Evolutionary conservation across 495 filamentous ascomycete genomes (phyloP).

Genomic region (Polyplosphaeria fusca): DNA sequence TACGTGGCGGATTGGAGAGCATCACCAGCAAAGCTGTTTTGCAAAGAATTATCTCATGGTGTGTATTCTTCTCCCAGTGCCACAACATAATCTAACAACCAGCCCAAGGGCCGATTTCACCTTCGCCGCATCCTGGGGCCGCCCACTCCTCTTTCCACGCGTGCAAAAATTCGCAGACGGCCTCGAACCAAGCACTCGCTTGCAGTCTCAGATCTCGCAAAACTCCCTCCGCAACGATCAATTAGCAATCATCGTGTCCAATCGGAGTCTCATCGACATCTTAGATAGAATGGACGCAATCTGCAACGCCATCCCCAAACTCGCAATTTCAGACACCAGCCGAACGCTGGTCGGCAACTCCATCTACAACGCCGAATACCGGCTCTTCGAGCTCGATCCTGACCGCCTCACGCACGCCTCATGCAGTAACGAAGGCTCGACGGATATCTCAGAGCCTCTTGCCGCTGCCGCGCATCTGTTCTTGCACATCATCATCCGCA

Average conservation of each 20-base stretch:
- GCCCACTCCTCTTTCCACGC: slow-evolving; percentile 1
- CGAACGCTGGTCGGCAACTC: background rate
- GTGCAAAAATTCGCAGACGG: background rate
- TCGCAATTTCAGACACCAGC: background rate
- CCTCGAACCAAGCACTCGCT: background rate
- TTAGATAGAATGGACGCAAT: background rate
- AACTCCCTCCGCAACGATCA: background rate
- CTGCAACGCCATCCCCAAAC: background rate
- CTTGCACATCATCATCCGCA: slow-evolving; percentile 2
- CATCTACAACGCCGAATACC: slow-evolving; percentile 3
- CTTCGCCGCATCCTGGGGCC: slow-evolving; percentile 5
- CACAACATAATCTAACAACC: background rate
- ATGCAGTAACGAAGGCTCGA: background rate
- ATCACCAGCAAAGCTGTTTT: slow-evolving; percentile 4
- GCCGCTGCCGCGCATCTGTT: slow-evolving; percentile 7
- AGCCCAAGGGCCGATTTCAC: slow-evolving; percentile 1
- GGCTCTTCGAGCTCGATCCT: background rate
- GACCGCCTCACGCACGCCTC: background rate
- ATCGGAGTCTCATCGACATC: background rate
- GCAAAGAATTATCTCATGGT: slow-evolving; percentile 8
- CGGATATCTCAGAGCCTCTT: background rate
- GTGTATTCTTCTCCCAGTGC: background rate
- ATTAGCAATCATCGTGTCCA: background rate
- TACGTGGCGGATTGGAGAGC: background rate
- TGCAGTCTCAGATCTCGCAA: no score